Evolutionary conservation across 2,329 filamentous ascomycete species (phyloP).

Genomic region (Arthroderma uncinatum): DNA sequence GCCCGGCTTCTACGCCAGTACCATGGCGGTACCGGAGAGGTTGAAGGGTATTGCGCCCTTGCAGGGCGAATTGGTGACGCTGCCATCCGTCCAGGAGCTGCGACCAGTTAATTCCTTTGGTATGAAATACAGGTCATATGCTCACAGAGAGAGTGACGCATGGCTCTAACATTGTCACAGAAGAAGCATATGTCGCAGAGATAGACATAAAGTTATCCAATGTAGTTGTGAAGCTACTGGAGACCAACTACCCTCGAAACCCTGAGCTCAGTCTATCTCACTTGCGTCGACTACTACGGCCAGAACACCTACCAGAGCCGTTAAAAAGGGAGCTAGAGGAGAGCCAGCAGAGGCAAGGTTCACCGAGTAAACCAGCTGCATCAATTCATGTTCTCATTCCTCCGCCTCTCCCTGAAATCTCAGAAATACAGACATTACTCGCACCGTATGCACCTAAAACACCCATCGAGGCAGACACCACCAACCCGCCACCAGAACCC

Average conservation of each 20-base stretch:
- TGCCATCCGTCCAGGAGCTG: conserved; percentile 36
- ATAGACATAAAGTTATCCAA: conserved; percentile 36
- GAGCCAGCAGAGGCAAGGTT: neutral
- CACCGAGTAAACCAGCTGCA: conserved; percentile 10
- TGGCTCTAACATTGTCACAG: conserved; percentile 21
- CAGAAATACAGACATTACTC: conserved; percentile 27
- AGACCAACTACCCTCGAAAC: conserved; percentile 27
- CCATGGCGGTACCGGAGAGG: neutral
- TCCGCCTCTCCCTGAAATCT: conserved; percentile 30
- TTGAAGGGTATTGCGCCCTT: conserved; percentile 24
- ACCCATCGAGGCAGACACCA: conserved; percentile 6
- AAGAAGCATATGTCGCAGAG: conserved; percentile 34
- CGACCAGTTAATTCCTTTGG: conserved; percentile 32
- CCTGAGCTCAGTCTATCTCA: conserved; percentile 26
- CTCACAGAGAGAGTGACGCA: neutral
- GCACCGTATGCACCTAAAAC: conserved; percentile 26
- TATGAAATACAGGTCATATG: conserved; percentile 17
- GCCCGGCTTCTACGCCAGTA: neutral
- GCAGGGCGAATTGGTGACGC: conserved; percentile 27
- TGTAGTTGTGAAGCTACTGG: conserved; percentile 36
- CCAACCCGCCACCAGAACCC: conserved; percentile 6
- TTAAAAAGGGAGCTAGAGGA: conserved; percentile 13
- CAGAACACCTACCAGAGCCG: conserved; percentile 24
- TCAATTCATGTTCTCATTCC: conserved; percentile 33
- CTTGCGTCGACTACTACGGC: conserved; percentile 33